Conservation (phyloP, 805 yeast species). For the Alloascoidea africana region DNA sequence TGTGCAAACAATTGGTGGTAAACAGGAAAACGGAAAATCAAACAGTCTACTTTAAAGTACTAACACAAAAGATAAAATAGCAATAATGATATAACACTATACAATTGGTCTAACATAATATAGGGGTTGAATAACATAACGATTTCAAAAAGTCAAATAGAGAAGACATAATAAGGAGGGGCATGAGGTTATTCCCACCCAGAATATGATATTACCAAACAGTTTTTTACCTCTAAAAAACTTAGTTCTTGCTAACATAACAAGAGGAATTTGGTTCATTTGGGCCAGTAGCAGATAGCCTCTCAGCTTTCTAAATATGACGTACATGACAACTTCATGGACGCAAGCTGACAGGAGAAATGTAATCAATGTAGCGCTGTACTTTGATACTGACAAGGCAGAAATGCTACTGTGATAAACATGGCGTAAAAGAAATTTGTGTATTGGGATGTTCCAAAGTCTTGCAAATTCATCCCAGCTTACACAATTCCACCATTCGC, state of each 20-base stretch:
- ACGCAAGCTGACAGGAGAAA: slow-evolving; percentile 67
- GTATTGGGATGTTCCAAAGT: slow-evolving; percentile 92
- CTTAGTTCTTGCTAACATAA: slow-evolving; percentile 42
- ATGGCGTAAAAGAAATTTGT: slow-evolving; percentile 75
- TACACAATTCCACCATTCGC: slow-evolving; percentile 95
- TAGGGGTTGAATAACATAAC: no score
- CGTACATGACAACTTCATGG: slow-evolving; percentile 89
- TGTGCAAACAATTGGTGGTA: no score
- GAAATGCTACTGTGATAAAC: slow-evolving; percentile 87
- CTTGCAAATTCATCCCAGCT: slow-evolving; percentile 91
- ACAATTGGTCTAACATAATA: no score
- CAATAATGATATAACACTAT: no score
- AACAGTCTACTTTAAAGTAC: no score
- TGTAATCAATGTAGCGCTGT: slow-evolving; percentile 64
- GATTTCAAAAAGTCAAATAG: slow-evolving; percentile 70
- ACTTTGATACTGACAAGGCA: slow-evolving; percentile 48
- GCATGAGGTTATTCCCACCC: slow-evolving; percentile 85
- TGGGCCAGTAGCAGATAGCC: slow-evolving; percentile 73
- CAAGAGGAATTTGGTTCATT: slow-evolving; percentile 77
- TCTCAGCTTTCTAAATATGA: slow-evolving; percentile 63
- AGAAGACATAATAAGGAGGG: slow-evolving; percentile 80
- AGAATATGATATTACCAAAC: slow-evolving; percentile 70
- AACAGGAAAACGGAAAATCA: no score
- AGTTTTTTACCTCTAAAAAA: slow-evolving; percentile 38
- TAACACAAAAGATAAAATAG: no score